Evolutionary conservation across 768 basidiomycete species (phyloP).

Genomic region (Termitomyces titanicus): DNA sequence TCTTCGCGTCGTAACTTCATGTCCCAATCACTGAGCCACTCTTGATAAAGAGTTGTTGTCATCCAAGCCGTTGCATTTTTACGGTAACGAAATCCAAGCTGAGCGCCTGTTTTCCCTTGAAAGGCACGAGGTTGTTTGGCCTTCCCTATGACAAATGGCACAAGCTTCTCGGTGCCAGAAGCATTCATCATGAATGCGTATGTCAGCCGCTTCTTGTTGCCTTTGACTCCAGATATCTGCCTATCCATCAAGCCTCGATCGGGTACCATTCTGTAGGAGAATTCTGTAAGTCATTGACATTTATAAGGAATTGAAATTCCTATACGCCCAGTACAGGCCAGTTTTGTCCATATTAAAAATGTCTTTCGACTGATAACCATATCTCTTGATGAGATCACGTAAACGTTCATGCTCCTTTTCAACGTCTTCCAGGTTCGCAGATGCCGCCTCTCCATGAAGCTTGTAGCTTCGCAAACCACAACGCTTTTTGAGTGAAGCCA

Average conservation of each 20-base stretch:
- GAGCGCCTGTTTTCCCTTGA: neutral
- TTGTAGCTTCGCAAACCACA: conserved; percentile 24
- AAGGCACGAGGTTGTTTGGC: neutral
- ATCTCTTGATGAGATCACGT: conserved; percentile 22
- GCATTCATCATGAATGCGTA: no score
- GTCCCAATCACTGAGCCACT: no score
- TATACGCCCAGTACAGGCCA: no score
- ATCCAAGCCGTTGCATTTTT: no score
- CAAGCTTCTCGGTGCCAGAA: no score
- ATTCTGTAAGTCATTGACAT: neutral
- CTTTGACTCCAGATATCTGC: no score
- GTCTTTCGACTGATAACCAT: no score
- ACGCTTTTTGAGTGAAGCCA: conserved; percentile 21
- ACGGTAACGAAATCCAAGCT: no score
- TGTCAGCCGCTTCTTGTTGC: neutral
- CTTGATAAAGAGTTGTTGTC: no score
- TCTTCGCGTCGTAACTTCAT: no score
- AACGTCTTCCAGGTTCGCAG: conserved; percentile 18
- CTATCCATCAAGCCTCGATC: neutral
- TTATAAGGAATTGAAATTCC: neutral
- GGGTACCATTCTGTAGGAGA: neutral
- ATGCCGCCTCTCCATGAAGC: conserved; percentile 33
- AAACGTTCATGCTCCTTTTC: conserved; percentile 22
- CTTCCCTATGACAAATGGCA: neutral
- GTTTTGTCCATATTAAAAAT: no score